Base-by-base conservation (phyloP, 257 asterid species). In the Lithospermum erythrorhizon region DNA sequence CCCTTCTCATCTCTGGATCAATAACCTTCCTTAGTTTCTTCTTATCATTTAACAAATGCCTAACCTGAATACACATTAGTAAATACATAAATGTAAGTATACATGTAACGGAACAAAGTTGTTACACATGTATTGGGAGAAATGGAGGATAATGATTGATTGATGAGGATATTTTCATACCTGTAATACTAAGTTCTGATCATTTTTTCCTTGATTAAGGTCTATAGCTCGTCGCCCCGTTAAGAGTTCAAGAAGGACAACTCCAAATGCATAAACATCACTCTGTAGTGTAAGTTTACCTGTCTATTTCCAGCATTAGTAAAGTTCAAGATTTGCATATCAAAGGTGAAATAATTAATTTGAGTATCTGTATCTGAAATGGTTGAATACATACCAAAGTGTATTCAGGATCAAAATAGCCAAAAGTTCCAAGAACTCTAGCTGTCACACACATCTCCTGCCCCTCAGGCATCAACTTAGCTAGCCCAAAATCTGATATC, bases 231-330 rank as follows among this genome's bases (percentile, higher is more conserved):
- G 81, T 65, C 97, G 73, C 72, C 98, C 98, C 1, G 98, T 91
- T 82, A 91, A 77, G 65, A 91, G 96, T 86, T 91, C 98, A 52
- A 91, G 94, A 72, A 91, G 70, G 68, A 88, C 98, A 20, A 91
- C 96, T 47, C 98, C 98, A 70, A 91, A 91, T 62, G 98, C 98
- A 65, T 88, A 91, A 61, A 91, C 98, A 65, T 91, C 98, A 61
- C 98, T 91, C 62, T 88, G 98, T 70, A 91, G 75, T 65, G 98
- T 88, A 76, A 88, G 95, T 79, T 91, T 91, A 67, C 98, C 98
- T 61, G 98, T 91, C 98, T 91, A 82, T 83, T 66, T 35, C 70
- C 79, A 78, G 77, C 70, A 70, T 80, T 25, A 62, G 59, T 61
- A 48, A 13, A 41, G 18, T 11, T 41, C 17, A 11, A 41, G 45